Evolutionary conservation across 495 filamentous ascomycete genomes (phyloP).

Genomic region (Aspergillus sclerotioniger): DNA sequence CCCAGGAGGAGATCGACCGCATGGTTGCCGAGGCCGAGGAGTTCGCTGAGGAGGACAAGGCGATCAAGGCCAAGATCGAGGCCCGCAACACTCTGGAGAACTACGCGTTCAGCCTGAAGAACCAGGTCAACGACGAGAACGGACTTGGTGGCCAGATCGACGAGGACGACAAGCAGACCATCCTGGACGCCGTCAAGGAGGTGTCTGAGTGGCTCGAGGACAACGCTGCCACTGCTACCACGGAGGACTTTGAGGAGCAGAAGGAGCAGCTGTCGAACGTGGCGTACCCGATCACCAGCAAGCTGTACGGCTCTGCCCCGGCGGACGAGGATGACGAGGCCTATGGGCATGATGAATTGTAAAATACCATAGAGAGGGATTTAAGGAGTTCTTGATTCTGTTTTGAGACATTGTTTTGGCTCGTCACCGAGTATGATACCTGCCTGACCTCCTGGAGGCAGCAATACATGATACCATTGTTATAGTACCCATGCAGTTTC

Average conservation of each 20-base stretch:
- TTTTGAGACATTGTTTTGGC: slow-evolving; percentile 24
- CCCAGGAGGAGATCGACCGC: slow-evolving; percentile 95
- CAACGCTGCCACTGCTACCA: slow-evolving; percentile 79
- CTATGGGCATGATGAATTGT: slow-evolving; percentile 85
- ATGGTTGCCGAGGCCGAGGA: slow-evolving; percentile 98
- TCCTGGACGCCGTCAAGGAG: slow-evolving; percentile 97
- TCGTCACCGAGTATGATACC: slow-evolving; percentile 9
- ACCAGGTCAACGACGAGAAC: slow-evolving; percentile 97
- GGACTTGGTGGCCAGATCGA: slow-evolving; percentile 97
- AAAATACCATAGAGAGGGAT: slow-evolving; percentile 49
- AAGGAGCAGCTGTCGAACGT: slow-evolving; percentile 97
- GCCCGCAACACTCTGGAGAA: slow-evolving; percentile 95
- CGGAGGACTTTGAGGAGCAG: slow-evolving; percentile 98
- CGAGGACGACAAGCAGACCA: slow-evolving; percentile 97
- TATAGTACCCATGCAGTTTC: neutral
- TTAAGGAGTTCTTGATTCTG: slow-evolving; percentile 42
- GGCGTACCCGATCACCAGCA: slow-evolving; percentile 98
- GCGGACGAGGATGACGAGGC: slow-evolving; percentile 73
- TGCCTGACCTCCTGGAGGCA: neutral
- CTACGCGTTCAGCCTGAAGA: slow-evolving; percentile 96
- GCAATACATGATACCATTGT: neutral
- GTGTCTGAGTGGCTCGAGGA: slow-evolving; percentile 96
- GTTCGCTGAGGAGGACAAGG: slow-evolving; percentile 98
- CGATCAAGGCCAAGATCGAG: slow-evolving; percentile 88
- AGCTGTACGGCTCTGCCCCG: slow-evolving; percentile 76